These are phyloP conservation scores for Pestalotiopsis sp. DNA, from an alignment of 2,329 filamentous ascomycete species.

Conservation along the genomic window DNA sequence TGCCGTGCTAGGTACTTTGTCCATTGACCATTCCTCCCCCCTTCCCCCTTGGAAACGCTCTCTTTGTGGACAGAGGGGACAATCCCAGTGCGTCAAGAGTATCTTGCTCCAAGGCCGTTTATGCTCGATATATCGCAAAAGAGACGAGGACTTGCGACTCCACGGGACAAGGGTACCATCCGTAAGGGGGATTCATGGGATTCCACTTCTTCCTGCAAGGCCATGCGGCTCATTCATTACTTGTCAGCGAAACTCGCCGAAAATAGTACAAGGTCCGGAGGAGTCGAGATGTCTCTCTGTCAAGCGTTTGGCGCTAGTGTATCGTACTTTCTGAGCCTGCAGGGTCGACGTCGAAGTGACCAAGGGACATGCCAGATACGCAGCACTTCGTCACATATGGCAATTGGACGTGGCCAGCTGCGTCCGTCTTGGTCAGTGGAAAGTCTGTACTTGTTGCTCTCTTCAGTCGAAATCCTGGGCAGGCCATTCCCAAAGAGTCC, in stretches of 20 bases:
- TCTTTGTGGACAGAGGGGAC: not conserved
- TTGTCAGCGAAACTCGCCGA: not conserved
- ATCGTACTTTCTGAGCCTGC: not conserved
- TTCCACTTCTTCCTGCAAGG: not conserved
- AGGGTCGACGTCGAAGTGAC: not conserved
- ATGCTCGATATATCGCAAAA: not conserved
- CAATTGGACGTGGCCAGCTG: not conserved
- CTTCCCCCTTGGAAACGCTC: not conserved
- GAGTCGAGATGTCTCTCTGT: not conserved
- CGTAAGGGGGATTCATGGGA: not conserved
- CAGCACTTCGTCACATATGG: not conserved
- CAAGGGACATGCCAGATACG: not conserved
- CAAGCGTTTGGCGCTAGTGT: not conserved
- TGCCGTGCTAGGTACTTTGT: not conserved
- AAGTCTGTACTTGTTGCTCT: not conserved
- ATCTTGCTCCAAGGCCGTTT: not conserved
- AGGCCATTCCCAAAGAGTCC: not conserved
- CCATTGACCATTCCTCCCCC: not conserved
- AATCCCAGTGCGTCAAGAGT: not conserved
- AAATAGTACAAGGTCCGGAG: constrained; percentile 1
- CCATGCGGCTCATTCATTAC: not conserved
- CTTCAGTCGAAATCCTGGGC: not conserved
- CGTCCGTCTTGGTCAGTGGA: not conserved
- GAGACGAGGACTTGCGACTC: not conserved
- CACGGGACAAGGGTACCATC: not conserved